Evolutionary conservation across 805 yeast genomes (phyloP), one percentile per base, ranked within the genome.

Genomic region (Nakazawaea peltata): DNA sequence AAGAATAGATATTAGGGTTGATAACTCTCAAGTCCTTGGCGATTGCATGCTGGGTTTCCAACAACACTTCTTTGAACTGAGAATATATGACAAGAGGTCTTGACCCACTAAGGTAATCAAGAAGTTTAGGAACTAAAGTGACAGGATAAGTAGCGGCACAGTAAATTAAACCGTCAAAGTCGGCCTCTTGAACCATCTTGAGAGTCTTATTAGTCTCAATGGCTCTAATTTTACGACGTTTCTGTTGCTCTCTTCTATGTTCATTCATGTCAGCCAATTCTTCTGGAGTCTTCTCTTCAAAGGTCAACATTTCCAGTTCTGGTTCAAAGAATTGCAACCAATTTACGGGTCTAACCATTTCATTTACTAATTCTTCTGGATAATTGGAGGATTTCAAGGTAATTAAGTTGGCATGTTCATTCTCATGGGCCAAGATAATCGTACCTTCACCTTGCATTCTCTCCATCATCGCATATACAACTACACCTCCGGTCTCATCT

Each of bases 401-500:
- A 40, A 81, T 81, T 19, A 79, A 60, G 51, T 88, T 88, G 2
- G 95, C 78, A 51, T 90, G 97, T 55, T 92, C 98, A 56, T 86
- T 86, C 52, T 92, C 98, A 57, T 92, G 97, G 2, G 79, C 65
- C 15, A 85, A 68, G 3, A 85, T 67, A 29, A 92, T 74, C 3
- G 65, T 52, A 9, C 80, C 80, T 34, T 74, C 61, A 11, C 95
- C 95, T 41, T 76, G 77, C 90, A 94, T 84, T 51, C 97, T 68
- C 54, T 92, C 99, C 57, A 92, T 53, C 69, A 92, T 65, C 4
- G 94, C 85, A 41, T 83, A 83, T 5, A 83, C 72, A 1, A 92
- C 53, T n/a, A 90, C 67, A 5, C 97, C 96, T 22, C 95, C 88
- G n/a, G 95, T 81, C 51, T 92, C 98, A 51, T 92, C 99, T 36